These are phyloP conservation scores for Aureobasidium musti DNA, from an alignment of 2,329 filamentous ascomycete genomes.

Conservation along the genomic window DNA sequence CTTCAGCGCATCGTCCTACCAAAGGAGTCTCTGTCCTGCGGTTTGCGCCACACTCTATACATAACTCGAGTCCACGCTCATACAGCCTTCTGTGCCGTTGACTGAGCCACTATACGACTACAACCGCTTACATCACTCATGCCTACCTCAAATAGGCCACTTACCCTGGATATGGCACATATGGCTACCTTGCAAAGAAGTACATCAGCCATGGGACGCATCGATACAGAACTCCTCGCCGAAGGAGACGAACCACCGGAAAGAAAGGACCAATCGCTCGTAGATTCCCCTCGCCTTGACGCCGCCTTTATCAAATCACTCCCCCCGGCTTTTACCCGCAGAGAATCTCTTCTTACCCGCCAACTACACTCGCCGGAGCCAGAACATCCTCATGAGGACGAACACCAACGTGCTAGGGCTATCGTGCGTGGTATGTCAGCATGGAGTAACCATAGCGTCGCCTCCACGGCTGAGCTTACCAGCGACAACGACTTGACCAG, in stretches of 20 bases:
- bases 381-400: constrained; percentile 47
- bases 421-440: constrained; percentile 59
- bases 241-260: constrained; percentile 92
- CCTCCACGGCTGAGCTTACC: constrained; percentile 84
- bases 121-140: constrained; percentile 2
- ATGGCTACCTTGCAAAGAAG: neutral
- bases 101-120: constrained; percentile 1
- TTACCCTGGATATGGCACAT: constrained; percentile 22
- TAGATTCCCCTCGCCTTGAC: constrained; percentile 31
- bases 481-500: constrained; percentile 85
- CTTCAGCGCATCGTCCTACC: constrained; percentile 11
- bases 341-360: constrained; percentile 83
- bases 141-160: constrained; percentile 8
- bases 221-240: constrained; percentile 65
- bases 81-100: neutral
- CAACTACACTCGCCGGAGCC: constrained; percentile 65
- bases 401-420: constrained; percentile 34
- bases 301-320: constrained; percentile 52
- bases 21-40: constrained; percentile 9
- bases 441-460: constrained; percentile 75
- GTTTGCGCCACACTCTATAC: constrained; percentile 25
- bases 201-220: constrained; percentile 35
- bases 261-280: constrained; percentile 44
- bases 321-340: constrained; percentile 55
- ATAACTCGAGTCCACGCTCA: constrained; percentile 10